phyloP scores from a whole-genome alignment of 2,329 filamentous ascomycete species.

The Colletotrichum cuscutae region DNA sequence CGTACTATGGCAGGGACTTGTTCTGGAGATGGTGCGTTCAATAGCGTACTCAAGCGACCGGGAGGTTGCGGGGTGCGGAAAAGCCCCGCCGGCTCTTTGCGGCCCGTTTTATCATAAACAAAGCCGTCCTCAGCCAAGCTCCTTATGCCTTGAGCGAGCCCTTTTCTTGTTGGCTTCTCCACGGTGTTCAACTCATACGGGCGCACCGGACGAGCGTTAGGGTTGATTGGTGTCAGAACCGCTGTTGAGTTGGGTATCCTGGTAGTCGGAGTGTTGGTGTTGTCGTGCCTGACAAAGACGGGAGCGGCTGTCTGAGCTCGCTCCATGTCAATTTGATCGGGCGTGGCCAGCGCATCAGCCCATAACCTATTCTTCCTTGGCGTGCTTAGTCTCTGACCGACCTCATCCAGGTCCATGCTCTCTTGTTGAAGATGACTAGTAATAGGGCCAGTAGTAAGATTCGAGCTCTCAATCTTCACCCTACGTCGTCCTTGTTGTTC shows the following conservation, averaged over 20 bases:
- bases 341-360: background rate
- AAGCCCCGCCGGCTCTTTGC: slow-evolving; percentile 28
- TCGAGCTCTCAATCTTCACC: slow-evolving; percentile 57
- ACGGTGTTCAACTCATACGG: slow-evolving; percentile 38
- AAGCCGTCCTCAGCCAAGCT: slow-evolving; percentile 61
- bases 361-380: slow-evolving; percentile 47
- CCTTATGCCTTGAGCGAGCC: slow-evolving; percentile 50
- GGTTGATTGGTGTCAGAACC: slow-evolving; percentile 50
- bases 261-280: slow-evolving; percentile 34
- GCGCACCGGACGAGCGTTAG: slow-evolving; percentile 43
- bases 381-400: slow-evolving; percentile 55
- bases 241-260: slow-evolving; percentile 38
- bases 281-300: slow-evolving; percentile 25
- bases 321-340: background rate
- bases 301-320: slow-evolving; percentile 1
- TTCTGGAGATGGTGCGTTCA: slow-evolving; percentile 43
- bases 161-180: slow-evolving; percentile 36
- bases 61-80: slow-evolving; percentile 35
- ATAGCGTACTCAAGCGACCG: slow-evolving; percentile 45
- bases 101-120: slow-evolving; percentile 37
- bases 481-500: slow-evolving; percentile 41
- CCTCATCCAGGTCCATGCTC: slow-evolving; percentile 69
- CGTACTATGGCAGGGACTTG: slow-evolving; percentile 40
- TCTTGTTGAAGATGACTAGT: slow-evolving; percentile 52
- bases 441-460: slow-evolving; percentile 38